phyloP scores from a whole-genome alignment of 139 green algal genomes.

The Chlamydomonas sp. region DNA sequence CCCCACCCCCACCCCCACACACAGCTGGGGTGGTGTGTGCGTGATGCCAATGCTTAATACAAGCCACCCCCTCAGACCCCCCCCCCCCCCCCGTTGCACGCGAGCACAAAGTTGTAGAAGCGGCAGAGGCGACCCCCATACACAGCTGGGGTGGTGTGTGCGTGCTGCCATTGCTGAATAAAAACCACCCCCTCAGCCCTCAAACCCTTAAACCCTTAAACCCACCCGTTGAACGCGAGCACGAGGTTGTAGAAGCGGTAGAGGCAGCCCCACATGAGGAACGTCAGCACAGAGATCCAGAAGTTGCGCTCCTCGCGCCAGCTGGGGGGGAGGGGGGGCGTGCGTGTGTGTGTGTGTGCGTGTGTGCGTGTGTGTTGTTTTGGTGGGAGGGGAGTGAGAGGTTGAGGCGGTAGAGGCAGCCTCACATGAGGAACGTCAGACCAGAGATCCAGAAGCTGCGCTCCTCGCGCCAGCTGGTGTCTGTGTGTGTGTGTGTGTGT shows the following conservation, averaged over 20 bases:
- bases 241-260: conserved; percentile 20
- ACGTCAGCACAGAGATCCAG: conserved; percentile 10
- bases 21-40: too few species aligned
- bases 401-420: conserved; percentile 13
- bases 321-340: too few species aligned
- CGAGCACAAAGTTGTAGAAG: conserved; percentile 19
- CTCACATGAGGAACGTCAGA: conserved; percentile 8
- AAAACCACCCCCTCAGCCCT: too few species aligned
- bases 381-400: too few species aligned
- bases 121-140: conserved; percentile 6
- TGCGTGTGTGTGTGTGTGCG: too few species aligned
- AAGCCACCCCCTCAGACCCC: neutral
- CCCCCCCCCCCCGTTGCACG: neutral
- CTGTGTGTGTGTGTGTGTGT: too few species aligned
- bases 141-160: too few species aligned
- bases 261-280: conserved; percentile 3
- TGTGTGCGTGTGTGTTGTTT: too few species aligned
- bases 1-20: too few species aligned
- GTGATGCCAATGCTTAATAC: too few species aligned
- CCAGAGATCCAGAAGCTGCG: conserved; percentile 6
- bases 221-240: neutral
- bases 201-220: neutral
- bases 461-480: too few species aligned
- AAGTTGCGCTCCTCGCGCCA: conserved; percentile 8
- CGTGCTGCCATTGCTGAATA: too few species aligned